phyloP scores from a whole-genome alignment of 1,139 yeast genomes.

The Candida labiduridarum region DNA sequence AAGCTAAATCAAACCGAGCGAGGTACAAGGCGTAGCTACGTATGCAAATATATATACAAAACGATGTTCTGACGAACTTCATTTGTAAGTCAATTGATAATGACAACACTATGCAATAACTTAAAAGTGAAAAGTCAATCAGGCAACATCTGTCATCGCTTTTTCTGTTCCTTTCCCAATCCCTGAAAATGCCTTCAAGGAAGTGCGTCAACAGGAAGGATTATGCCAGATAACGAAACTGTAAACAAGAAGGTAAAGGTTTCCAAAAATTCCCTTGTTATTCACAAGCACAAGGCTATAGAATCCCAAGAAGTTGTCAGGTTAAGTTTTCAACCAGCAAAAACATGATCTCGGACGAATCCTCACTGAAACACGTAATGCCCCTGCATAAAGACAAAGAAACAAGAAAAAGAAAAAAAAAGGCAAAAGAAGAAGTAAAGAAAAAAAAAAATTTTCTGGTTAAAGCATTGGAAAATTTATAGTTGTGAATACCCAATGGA shows the following conservation, averaged over 20 bases:
- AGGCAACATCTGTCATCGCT: neutral
- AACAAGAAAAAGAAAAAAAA: conserved; percentile 23
- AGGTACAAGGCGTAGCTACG: conserved; percentile 58
- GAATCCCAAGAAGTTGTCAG: conserved; percentile 89
- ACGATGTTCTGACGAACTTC: conserved; percentile 3
- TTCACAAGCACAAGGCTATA: conserved; percentile 44
- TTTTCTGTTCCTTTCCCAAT: neutral
- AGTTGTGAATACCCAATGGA: neutral
- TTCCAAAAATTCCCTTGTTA: conserved; percentile 81
- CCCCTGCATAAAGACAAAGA: conserved; percentile 99
- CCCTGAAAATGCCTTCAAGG: conserved; percentile 30
- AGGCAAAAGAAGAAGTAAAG: conserved; percentile 3
- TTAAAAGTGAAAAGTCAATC: conserved; percentile 11
- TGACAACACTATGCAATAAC: conserved; percentile 14
- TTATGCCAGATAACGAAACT: neutral
- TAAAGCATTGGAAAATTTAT: conserved; percentile 10
- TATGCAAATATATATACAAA: neutral
- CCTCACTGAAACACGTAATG: conserved; percentile 99
- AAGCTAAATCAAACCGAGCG: conserved; percentile 56
- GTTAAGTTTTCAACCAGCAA: conserved; percentile 99
- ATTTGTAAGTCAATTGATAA: conserved; percentile 11
- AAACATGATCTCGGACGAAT: conserved; percentile 99
- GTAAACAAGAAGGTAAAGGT: conserved; percentile 12
- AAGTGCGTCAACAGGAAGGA: conserved; percentile 23
- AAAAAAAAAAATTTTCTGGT: conserved; percentile 5